Percentiles rank a stretch among this genome's conserved stretches.
phyloP scores from a whole-genome alignment of 192 early-diverging fungal genomes.

The Geranomyces variabilis region DNA sequence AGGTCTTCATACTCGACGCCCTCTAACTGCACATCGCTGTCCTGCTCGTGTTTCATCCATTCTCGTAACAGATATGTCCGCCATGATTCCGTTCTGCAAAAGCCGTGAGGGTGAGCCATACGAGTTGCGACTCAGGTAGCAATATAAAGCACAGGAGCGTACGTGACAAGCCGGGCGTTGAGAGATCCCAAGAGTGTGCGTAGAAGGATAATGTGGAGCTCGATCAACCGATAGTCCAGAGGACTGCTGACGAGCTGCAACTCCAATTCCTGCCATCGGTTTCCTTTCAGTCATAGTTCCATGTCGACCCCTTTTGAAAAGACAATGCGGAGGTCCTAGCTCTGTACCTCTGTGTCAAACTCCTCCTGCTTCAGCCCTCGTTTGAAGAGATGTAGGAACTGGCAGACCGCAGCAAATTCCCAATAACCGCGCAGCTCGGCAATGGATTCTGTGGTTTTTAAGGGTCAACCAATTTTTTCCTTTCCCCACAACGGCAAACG shows the following conservation, averaged over 20 bases:
- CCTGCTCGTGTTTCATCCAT: constrained; percentile 38
- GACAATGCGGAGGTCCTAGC: background rate
- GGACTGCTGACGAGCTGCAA: constrained; percentile 18
- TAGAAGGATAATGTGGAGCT: constrained; percentile 51
- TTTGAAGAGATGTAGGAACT: constrained; percentile 72
- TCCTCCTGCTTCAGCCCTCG: constrained; percentile 45
- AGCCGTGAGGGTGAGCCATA: background rate
- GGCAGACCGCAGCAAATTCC: constrained; percentile 72
- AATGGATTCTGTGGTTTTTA: too few relatives aligned
- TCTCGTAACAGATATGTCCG: constrained; percentile 38
- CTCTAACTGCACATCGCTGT: constrained; percentile 46
- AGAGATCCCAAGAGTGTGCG: constrained; percentile 49
- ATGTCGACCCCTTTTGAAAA: too few relatives aligned
- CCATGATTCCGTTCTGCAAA: constrained; percentile 45
- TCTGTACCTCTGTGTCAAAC: constrained; percentile 61
- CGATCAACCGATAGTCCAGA: constrained; percentile 29
- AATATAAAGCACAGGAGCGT: background rate
- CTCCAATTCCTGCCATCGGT: constrained; percentile 37
- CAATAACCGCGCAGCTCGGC: constrained; percentile 53
- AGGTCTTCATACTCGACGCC: constrained; percentile 47
- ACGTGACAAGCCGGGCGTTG: constrained; percentile 49
- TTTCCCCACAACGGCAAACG: too few relatives aligned
- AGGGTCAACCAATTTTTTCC: too few relatives aligned
- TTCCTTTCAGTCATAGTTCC: too few relatives aligned
- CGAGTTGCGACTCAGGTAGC: background rate